Evolutionary conservation across 2,329 filamentous ascomycete species (phyloP), one percentile per base, ranked within the genome.

Genomic region (Didymella arachidicola): DNA sequence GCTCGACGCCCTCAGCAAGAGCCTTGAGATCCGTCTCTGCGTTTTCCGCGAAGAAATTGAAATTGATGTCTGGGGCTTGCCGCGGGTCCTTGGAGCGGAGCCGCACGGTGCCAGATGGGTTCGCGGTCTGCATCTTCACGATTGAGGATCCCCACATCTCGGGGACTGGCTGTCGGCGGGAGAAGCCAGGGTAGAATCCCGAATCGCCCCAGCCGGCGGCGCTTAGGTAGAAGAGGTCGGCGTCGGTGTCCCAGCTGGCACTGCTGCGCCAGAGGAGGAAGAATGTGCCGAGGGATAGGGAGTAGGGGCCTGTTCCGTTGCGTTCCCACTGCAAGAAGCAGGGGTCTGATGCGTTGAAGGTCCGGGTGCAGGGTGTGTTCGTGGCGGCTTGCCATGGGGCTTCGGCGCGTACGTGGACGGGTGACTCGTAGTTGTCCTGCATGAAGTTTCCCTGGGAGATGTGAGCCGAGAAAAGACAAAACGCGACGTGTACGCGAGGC

Each of bases 51-150:
- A 61, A 65, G 50, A 44, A 61, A 43, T 65, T 61, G 54, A 63
- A 63, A 46, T 64, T 62, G 65, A 91, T 88, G 8, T 82, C 69
- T 0, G 89, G 88, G 1, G 79, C 77, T 53, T 89, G 86, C 0
- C 83, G 81, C 0, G 88, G 87, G 67, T 90, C 83, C 0, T 81
- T 74, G 0, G 84, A 86, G 12, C 78, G 78, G 6, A 91, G 81
- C 7, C 72, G 81, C 5, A 91, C 87, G 1, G 80, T 83, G 10
- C 89, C 89, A 3, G 68, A 78, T 70, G 74, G 71, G 68, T 90
- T 89, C 39, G 83, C 82, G 0, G 86, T 82, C 64, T 87, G 86
- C 1, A 83, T 82, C 72, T 88, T 87, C 48, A 77, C 79, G 36
- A 79, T 77, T 74, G 79, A 72, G 2, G 77, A 80, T 1, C 82